phyloP scores from a whole-genome alignment of 2,329 filamentous ascomycete species.

The Xylaria hypoxylon region DNA sequence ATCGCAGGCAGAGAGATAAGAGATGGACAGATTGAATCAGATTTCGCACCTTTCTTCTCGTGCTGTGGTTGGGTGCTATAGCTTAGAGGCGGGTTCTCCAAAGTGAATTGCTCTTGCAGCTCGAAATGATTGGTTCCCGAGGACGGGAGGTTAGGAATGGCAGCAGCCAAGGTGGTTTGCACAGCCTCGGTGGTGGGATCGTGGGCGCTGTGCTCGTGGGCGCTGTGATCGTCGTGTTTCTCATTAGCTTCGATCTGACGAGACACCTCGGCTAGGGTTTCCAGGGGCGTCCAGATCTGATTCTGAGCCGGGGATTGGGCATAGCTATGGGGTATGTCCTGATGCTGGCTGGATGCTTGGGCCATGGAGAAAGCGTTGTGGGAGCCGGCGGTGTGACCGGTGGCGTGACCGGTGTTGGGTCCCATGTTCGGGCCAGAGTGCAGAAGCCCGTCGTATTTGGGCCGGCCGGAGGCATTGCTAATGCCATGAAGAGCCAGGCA shows the following conservation, averaged over 20 bases:
- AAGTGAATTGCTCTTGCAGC: conserved; percentile 68
- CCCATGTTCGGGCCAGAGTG: conserved; percentile 51
- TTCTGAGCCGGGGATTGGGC: conserved; percentile 54
- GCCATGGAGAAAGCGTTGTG: conserved; percentile 13
- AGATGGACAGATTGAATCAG: not conserved
- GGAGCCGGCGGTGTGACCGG: conserved; percentile 22
- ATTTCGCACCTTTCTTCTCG: conserved; percentile 55
- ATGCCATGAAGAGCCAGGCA: conserved; percentile 79
- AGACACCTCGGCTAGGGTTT: conserved; percentile 89
- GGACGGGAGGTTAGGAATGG: conserved; percentile 35
- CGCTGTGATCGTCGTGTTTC: conserved; percentile 64
- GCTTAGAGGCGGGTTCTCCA: conserved; percentile 66
- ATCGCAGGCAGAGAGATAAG: not conserved
- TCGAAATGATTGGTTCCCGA: conserved; percentile 56
- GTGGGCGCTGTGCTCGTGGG: conserved; percentile 27
- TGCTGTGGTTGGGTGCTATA: conserved; percentile 57
- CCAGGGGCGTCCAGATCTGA: conserved; percentile 77
- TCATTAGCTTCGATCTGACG: conserved; percentile 78
- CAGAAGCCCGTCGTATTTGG: conserved; percentile 42
- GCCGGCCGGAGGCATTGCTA: conserved; percentile 54
- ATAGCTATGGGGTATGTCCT: conserved; percentile 31
- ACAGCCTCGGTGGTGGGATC: conserved; percentile 42
- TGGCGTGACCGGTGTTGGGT: conserved; percentile 17
- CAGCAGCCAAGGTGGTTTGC: conserved; percentile 44
- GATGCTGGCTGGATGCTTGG: conserved; percentile 8